Percentiles rank a stretch among this genome's conserved stretches.
Evolutionary conservation across 257 asterid genomes (phyloP).

Genomic region (Haberlea rhodopensis): DNA sequence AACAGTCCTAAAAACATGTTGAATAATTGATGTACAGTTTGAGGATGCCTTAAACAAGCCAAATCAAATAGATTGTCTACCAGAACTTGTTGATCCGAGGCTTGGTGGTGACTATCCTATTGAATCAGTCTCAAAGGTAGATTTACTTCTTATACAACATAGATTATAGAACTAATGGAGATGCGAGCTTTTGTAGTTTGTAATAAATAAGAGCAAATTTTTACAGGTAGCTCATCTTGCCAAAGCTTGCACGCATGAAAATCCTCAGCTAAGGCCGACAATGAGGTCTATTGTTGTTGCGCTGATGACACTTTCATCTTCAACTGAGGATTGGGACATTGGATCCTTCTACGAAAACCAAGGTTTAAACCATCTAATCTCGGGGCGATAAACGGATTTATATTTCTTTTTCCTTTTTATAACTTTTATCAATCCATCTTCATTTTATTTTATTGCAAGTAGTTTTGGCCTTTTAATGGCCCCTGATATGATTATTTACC

Average conservation of each 20-base stretch:
- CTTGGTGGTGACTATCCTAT: constrained; percentile 58
- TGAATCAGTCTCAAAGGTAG: constrained; percentile 72
- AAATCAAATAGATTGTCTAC: constrained; percentile 47
- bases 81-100: constrained; percentile 69
- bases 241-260: constrained; percentile 72
- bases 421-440: neutral
- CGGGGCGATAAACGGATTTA: constrained; percentile 44
- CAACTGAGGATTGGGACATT: constrained; percentile 82
- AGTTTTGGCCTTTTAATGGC: too few relatives aligned
- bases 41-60: constrained; percentile 55
- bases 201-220: neutral
- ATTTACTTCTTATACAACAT: neutral
- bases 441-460: constrained; percentile 7
- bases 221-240: constrained; percentile 80
- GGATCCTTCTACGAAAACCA: constrained; percentile 74
- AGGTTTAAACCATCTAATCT: constrained; percentile 61
- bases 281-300: constrained; percentile 92
- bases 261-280: constrained; percentile 80
- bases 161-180: neutral
- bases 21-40: constrained; percentile 43
- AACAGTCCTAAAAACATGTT: neutral
- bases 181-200: neutral
- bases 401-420: neutral
- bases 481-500: neutral
- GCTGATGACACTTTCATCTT: constrained; percentile 80